phyloP scores from a whole-genome alignment of 495 filamentous ascomycete species.

The Cercophora sp. region DNA sequence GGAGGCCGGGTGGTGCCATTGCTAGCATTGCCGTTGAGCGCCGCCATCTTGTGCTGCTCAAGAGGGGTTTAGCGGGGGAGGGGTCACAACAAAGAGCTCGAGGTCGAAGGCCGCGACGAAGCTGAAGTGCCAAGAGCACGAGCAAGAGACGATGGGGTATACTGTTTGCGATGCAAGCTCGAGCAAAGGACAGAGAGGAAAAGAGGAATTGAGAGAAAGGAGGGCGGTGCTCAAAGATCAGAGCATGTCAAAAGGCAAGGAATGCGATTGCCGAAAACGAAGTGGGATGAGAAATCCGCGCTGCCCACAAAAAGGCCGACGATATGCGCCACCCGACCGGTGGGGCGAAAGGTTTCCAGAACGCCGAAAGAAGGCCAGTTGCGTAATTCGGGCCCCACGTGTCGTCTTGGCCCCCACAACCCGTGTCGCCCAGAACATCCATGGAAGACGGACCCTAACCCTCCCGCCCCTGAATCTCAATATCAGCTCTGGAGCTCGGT shows the following conservation, averaged over 20 bases:
- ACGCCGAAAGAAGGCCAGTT: neutral
- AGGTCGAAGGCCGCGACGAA: neutral
- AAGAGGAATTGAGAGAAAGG: neutral
- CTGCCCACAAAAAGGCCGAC: conserved; percentile 17
- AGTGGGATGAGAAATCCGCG: conserved; percentile 15
- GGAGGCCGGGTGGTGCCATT: conserved; percentile 14
- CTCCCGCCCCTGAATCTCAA: too few species aligned
- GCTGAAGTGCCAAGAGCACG: neutral
- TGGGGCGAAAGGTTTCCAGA: too few species aligned
- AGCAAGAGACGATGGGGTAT: neutral
- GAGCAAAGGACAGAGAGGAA: neutral
- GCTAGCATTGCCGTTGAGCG: conserved; percentile 17
- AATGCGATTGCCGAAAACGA: conserved; percentile 12
- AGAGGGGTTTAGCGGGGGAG: neutral
- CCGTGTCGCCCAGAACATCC: neutral
- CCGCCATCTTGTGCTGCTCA: conserved; percentile 12
- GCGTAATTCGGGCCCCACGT: conserved; percentile 4
- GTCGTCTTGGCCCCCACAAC: neutral
- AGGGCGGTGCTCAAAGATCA: too few species aligned
- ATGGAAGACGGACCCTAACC: neutral
- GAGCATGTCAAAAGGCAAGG: too few species aligned
- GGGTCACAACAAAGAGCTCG: neutral
- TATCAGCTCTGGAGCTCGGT: too few species aligned
- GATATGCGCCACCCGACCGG: conserved; percentile 21
- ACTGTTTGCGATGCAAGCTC: neutral